A percentile compares a stretch with the other conserved stretches of the same genome.
Conservation (phyloP, 148 eudicot genomes). For the Beta vulgaris region DNA sequence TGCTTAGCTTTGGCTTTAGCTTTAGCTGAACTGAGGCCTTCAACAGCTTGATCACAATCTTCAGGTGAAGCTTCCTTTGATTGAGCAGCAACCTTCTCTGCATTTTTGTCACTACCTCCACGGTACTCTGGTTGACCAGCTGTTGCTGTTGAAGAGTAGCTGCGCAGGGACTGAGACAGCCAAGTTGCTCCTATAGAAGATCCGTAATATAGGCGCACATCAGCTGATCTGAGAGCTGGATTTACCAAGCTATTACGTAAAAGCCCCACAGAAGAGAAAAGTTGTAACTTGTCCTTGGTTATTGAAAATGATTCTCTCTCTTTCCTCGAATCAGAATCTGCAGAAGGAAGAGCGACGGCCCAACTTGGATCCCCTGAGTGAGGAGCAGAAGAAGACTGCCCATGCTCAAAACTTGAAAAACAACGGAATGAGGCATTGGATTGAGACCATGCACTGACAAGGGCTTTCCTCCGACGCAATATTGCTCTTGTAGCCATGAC, state of each 20-base stretch:
- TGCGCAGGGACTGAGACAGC: slow-evolving; percentile 32
- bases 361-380: slow-evolving; percentile 31
- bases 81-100: slow-evolving; percentile 39
- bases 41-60: slow-evolving; percentile 87
- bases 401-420: slow-evolving; percentile 37
- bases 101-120: slow-evolving; percentile 34
- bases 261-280: slow-evolving; percentile 30
- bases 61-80: slow-evolving; percentile 79
- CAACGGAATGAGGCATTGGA: slow-evolving; percentile 33
- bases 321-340: slow-evolving; percentile 23
- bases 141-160: slow-evolving; percentile 48
- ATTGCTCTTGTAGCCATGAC: slow-evolving; percentile 63
- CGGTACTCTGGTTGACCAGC: slow-evolving; percentile 48
- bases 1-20: slow-evolving; percentile 82
- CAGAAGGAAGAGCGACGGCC: slow-evolving; percentile 27
- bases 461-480: slow-evolving; percentile 46
- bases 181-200: slow-evolving; percentile 36
- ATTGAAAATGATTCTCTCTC: slow-evolving; percentile 30
- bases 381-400: slow-evolving; percentile 29
- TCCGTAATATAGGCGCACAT: slow-evolving; percentile 30
- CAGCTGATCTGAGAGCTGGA: slow-evolving; percentile 28
- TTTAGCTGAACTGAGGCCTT: slow-evolving; percentile 62
- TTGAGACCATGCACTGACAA: slow-evolving; percentile 35
- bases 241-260: slow-evolving; percentile 26
- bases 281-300: slow-evolving; percentile 31